Conservation (phyloP, 1,139 yeast species). For the Wickerhamomyces sp. region DNA sequence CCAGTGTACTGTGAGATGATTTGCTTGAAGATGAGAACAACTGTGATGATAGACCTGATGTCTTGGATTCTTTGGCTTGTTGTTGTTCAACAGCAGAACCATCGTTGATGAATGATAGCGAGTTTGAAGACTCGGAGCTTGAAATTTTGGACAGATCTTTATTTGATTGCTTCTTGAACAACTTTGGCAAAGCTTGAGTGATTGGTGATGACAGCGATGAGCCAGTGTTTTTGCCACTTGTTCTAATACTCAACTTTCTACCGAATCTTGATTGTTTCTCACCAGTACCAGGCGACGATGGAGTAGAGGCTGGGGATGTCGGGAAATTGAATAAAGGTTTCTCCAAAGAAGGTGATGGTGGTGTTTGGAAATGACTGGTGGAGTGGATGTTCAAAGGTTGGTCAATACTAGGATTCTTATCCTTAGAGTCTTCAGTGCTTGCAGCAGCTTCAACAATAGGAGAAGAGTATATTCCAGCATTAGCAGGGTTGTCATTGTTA, state of each 20-base stretch:
- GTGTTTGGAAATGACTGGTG: conserved; percentile 6
- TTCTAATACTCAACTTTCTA: conserved; percentile 3
- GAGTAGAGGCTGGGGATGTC: conserved; percentile 1
- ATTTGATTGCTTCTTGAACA: conserved; percentile 12
- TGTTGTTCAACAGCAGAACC: conserved; percentile 12
- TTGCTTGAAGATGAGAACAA: too few relatives aligned
- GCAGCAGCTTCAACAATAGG: too few relatives aligned
- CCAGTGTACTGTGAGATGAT: too few relatives aligned
- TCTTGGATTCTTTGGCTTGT: not conserved
- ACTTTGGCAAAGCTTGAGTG: conserved; percentile 17
- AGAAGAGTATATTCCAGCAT: too few relatives aligned
- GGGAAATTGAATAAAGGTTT: not conserved
- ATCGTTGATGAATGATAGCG: conserved; percentile 20
- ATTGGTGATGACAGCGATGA: conserved; percentile 19
- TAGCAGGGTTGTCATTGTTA: too few relatives aligned
- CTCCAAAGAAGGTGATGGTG: conserved; percentile 4
- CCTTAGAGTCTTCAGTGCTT: too few relatives aligned
- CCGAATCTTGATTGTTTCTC: too few relatives aligned
- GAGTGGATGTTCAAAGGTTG: not conserved
- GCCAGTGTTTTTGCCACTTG: conserved; percentile 6
- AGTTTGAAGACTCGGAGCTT: conserved; percentile 16
- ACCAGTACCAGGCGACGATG: not conserved
- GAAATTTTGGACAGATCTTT: conserved; percentile 12
- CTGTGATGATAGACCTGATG: not conserved
- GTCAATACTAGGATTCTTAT: too few relatives aligned